Base-by-base conservation (phyloP, 192 early-diverging fungal genomes). In the Linnemannia schmuckeri region DNA sequence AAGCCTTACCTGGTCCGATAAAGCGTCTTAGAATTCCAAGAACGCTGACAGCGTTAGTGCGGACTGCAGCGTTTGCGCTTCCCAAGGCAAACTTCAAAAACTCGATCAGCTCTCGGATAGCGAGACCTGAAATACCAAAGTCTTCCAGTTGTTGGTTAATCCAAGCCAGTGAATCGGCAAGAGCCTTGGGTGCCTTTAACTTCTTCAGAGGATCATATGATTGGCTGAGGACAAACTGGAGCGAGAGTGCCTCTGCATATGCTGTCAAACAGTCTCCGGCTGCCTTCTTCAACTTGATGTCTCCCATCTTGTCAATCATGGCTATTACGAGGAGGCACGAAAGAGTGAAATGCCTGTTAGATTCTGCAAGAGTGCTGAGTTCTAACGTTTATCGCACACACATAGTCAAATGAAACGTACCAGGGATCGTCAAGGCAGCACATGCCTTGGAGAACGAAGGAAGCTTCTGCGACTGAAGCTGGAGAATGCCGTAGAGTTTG, bases 221-320 rank as follows among this genome's bases (percentile, higher is more conserved):
- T 78, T 96, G 92, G 35, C 90, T 90, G 0, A 99, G 88, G 0
- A 99, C 96, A 82, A 97, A 96, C 54, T 96, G 93, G 0, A 99
- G 89, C 0, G 95, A 92, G 42, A 91, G 91, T 13, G 90, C 90
- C 88, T 98, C 96, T 2, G 96, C 93, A 80, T 97, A 95, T 0
- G 90, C 80, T 5, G 92, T 92, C 84, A 99, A 88, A 70, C 96
- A 97, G 30, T 95, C 95, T 12, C 94, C 94, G 0, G 97, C 95
- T 0, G 92, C 89, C 38, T 95, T 96, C 80, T 98, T 98, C 33
- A 98, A 90, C 86, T 99, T 99, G 77, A 97, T 95, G 77, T 99
- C 98, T 24, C 97, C 96, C 22, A 99, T 91, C 88, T 98, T 99
- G 82, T 99, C 98, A 1, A 93, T 95, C 47, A 98, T 89, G 9